Conservation (phyloP, 2,329 filamentous ascomycete genomes). For the Fusarium clavum region DNA sequence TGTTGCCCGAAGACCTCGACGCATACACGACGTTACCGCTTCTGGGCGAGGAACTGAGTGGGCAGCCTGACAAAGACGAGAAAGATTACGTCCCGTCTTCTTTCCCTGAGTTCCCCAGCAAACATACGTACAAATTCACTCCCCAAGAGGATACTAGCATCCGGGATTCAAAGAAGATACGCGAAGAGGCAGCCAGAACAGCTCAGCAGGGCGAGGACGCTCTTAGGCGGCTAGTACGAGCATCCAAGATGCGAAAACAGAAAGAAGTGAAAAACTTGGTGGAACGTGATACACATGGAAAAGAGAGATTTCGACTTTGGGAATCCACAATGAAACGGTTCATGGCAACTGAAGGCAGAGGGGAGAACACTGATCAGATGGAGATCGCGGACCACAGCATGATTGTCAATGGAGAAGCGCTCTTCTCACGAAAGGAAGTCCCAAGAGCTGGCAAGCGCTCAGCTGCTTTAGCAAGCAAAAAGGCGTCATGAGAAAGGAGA, state of each 20-base stretch:
- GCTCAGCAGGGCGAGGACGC: slow-evolving; percentile 73
- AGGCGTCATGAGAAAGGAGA: slow-evolving; percentile 24
- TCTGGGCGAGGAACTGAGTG: slow-evolving; percentile 67
- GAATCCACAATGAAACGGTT: slow-evolving; percentile 70
- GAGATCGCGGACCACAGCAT: slow-evolving; percentile 73
- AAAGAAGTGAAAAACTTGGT: slow-evolving; percentile 71
- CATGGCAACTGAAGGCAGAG: slow-evolving; percentile 52
- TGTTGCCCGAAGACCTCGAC: slow-evolving; percentile 53
- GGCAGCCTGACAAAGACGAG: slow-evolving; percentile 65
- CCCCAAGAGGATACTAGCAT: slow-evolving; percentile 61
- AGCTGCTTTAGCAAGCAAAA: slow-evolving; percentile 43
- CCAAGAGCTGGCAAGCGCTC: slow-evolving; percentile 60
- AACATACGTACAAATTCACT: slow-evolving; percentile 72
- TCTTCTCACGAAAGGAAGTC: slow-evolving; percentile 65
- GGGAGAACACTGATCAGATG: slow-evolving; percentile 52
- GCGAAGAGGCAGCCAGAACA: slow-evolving; percentile 68
- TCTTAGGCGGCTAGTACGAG: slow-evolving; percentile 67
- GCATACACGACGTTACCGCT: slow-evolving; percentile 58
- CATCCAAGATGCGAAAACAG: slow-evolving; percentile 72
- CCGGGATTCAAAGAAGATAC: slow-evolving; percentile 67
- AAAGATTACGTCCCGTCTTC: slow-evolving; percentile 67
- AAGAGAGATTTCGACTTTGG: slow-evolving; percentile 69
- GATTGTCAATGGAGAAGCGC: slow-evolving; percentile 69
- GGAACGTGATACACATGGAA: slow-evolving; percentile 63
- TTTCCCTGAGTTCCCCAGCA: slow-evolving; percentile 72